These are phyloP conservation scores for Linum usitatissimum DNA, from an alignment of 345 rosid genomes.

Conservation along the genomic window DNA sequence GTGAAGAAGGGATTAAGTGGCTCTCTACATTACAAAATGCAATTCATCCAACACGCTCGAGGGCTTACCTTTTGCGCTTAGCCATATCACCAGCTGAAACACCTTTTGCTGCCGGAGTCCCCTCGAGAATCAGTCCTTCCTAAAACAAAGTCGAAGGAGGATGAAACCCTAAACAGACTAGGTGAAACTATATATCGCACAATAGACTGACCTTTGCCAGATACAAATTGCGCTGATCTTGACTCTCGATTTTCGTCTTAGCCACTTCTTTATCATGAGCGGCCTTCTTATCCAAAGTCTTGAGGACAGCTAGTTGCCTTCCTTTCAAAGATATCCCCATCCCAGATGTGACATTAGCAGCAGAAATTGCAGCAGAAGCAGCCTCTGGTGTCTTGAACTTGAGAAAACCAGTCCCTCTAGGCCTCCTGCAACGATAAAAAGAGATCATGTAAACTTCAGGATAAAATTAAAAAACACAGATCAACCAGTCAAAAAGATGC, in stretches of 20 bases:
- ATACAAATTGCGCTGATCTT: conserved; percentile 72
- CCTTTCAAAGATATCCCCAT: conserved; percentile 70
- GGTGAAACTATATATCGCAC: not conserved
- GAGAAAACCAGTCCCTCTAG: conserved; percentile 84
- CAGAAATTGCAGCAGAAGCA: conserved; percentile 60
- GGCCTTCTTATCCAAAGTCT: conserved; percentile 74
- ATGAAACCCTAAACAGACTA: not conserved
- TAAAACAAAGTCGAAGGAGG: conserved; percentile 15
- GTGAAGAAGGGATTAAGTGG: not conserved
- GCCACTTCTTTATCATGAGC: conserved; percentile 61
- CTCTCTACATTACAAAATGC: not conserved
- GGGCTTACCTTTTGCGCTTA: conserved; percentile 46
- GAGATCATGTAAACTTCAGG: conserved; percentile 1
- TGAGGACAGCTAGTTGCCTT: conserved; percentile 59
- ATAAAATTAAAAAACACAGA: conserved; percentile 4
- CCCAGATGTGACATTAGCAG: conserved; percentile 51
- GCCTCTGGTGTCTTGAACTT: conserved; percentile 68
- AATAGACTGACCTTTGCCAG: conserved; percentile 62
- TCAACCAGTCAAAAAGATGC: conserved; percentile 5
- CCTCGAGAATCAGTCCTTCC: conserved; percentile 88
- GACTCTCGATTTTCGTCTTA: conserved; percentile 56
- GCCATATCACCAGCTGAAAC: conserved; percentile 74
- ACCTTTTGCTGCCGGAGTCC: conserved; percentile 80
- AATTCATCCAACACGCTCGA: not conserved
- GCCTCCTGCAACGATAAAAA: conserved; percentile 48